These are phyloP conservation scores for Bidens hawaiensis DNA, from an alignment of 140 eudicot genomes.

Conservation along the genomic window DNA sequence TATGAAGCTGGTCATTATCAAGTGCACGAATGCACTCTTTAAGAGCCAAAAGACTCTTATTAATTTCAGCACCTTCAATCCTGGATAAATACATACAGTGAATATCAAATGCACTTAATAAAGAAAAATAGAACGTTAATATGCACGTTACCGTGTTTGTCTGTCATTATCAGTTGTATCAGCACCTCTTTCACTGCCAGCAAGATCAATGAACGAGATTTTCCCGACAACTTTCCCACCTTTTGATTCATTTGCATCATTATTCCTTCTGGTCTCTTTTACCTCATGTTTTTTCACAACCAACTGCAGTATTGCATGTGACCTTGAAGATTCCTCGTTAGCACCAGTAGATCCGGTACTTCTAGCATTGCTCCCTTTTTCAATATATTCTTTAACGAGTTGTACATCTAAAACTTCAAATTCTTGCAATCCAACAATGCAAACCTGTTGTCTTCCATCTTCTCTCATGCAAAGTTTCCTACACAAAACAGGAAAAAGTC, in stretches of 20 bases:
- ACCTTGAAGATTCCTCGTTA: constrained; percentile 96
- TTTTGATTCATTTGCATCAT: constrained; percentile 60
- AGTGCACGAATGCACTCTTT: constrained; percentile 99
- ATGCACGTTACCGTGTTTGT: constrained; percentile 72
- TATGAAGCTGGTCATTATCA: constrained; percentile 96
- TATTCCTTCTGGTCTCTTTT: constrained; percentile 61
- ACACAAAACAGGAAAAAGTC: constrained; percentile 12
- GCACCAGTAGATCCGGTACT: constrained; percentile 99
- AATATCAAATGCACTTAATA: background rate
- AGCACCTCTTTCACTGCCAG: constrained; percentile 99
- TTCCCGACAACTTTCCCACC: constrained; percentile 84
- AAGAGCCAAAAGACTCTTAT: constrained; percentile 94
- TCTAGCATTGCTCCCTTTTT: constrained; percentile 84
- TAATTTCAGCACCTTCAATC: constrained; percentile 99
- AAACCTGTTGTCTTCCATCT: constrained; percentile 97
- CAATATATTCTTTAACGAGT: constrained; percentile 84
- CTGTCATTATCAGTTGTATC: constrained; percentile 99
- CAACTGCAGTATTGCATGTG: constrained; percentile 96
- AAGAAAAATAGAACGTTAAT: background rate
- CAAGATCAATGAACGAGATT: constrained; percentile 96
- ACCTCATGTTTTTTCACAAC: constrained; percentile 84
- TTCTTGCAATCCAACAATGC: constrained; percentile 98
- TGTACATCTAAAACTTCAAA: constrained; percentile 95
- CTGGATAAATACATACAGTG: constrained; percentile 32
- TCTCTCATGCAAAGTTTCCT: constrained; percentile 98